Evolutionary conservation across 148 eudicot genomes (phyloP), one percentile per base, ranked within the genome.

Genomic region (Selenicereus undatus): DNA sequence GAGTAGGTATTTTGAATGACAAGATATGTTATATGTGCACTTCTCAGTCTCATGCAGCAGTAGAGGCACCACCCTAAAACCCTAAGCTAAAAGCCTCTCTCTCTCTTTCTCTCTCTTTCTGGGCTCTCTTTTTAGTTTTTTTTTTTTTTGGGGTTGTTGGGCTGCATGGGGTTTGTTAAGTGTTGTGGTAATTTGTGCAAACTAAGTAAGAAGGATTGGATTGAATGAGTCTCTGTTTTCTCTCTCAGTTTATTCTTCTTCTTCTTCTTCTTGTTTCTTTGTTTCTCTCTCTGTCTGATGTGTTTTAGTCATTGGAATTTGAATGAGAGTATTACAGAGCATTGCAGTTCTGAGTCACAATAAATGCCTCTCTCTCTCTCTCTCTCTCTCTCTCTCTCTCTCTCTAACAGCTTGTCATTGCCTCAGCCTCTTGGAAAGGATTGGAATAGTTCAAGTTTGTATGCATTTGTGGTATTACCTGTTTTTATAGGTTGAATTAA

Each of bases 321-420:
- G 83, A 73, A 84, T 50, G 83, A 81, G 78, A 84, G 78, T 73
- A 81, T 75, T 52, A 80, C 74, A 81, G 86, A 80, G 71, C 26
- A 84, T 62, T 3, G 65, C 78, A 80, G 83, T 65, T 65, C 42
- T 81, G 83, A 84, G 81, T 84, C 81, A 62, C 81, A 77, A 62
- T 84, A 77, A 77, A 81, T 84, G 81, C 69, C 36, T 32, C 2
- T 3, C 27, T 58, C 54, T 60, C 75, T 35, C 24, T 16, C 17
- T 17, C 58, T 45, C 78, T 69, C 69, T 77, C 81, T 72, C 14
- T 78, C 73, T 82, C 48, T 72, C 77, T 48, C 50, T 45, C 50
- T 45, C 50, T 45, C 50, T 45, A 65, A 79, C 83, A 81, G 73
- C 77, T 83, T 84, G 83, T 84, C 86, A 72, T 84, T 81, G 78